phyloP scores from a whole-genome alignment of 139 green algal genomes.

The Parachlorella kessleri region DNA sequence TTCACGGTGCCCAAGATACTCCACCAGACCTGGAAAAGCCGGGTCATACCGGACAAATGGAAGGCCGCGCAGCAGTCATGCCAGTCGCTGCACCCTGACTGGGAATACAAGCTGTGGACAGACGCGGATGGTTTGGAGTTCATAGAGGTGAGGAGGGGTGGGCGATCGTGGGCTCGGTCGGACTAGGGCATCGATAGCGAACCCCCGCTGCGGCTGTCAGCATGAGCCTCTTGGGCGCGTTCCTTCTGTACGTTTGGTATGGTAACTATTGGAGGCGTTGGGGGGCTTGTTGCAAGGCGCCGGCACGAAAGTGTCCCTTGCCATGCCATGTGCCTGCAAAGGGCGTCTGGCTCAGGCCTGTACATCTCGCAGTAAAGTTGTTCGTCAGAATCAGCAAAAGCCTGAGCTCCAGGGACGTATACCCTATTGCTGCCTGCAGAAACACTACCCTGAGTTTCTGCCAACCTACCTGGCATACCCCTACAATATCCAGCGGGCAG shows the following conservation, averaged over 20 bases:
- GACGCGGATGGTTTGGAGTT: slow-evolving; percentile 45
- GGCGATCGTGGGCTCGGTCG: neutral
- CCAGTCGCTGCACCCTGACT: slow-evolving; percentile 52
- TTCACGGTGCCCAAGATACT: slow-evolving; percentile 49
- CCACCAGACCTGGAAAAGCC: slow-evolving; percentile 62
- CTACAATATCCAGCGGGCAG: slow-evolving; percentile 57
- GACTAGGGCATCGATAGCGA: neutral
- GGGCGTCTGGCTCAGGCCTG: neutral
- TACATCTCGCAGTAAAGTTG: neutral
- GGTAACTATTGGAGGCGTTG: neutral
- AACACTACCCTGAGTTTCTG: slow-evolving; percentile 52
- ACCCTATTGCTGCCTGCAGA: slow-evolving; percentile 11
- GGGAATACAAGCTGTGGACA: slow-evolving; percentile 56
- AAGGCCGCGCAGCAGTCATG: slow-evolving; percentile 48
- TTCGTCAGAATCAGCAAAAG: too few species aligned
- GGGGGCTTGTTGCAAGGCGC: too few species aligned
- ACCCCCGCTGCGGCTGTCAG: neutral
- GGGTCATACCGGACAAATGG: slow-evolving; percentile 49
- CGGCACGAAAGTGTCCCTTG: too few species aligned
- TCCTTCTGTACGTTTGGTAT: neutral
- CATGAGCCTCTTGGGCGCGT: neutral
- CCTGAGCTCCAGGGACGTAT: too few species aligned
- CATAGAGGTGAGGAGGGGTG: slow-evolving; percentile 27
- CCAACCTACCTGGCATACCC: slow-evolving; percentile 50
- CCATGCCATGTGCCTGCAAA: neutral